Base-by-base conservation (phyloP, 805 yeast species). In the Danielozyma ontarioensis region DNA sequence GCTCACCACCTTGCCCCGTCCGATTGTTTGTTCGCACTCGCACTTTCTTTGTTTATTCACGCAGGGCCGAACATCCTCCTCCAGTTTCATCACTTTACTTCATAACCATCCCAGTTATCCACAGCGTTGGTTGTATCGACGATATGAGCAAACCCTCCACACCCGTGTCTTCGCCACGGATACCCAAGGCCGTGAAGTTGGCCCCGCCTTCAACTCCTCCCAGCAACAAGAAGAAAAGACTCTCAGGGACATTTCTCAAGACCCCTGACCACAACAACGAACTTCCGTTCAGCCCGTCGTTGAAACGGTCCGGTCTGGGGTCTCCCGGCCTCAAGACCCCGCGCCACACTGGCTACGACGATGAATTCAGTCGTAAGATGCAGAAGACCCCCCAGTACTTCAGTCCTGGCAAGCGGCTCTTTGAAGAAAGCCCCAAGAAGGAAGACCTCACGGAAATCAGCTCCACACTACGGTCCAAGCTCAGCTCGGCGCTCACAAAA, bases 251-350 rank as follows among this genome's bases (percentile, higher is more conserved):
- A 24, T 55, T 50, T 30, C 48, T 64, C 21, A 45, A 53, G 18
- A 64, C 70, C 3, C 70, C 71, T 1, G 70, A 64, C 22, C 64
- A 57, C 27, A 36, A 41, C 13, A 31, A 25, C 13, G 35, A 27
- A n/a, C 37, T 62, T 14, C 70, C 70, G 25, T 55, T 61, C 34
- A 55, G 67, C 8, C 72, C 72, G 4, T 53, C 63, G n/a, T 41
- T 57, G 31, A 65, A 65, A 36, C 42, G 70, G 17, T 48, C 59
- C 29, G 55, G 42, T 34, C 51, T 58, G 1, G 62, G 59, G 39
- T 53, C 63, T n/a, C 70, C 69, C 2, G 69, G 60, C 32, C 48
- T 61, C 32, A 57, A 58, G 29, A 59, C 68, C 2, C 67, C 67
- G 5, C 45, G 64, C 27, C 50, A 53, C 31, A 29, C 53, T 5